A percentile compares a stretch with the other conserved stretches of the same genome.
Conservation (phyloP, 2,329 filamentous ascomycete genomes). For the Talaromyces verruculosus region DNA sequence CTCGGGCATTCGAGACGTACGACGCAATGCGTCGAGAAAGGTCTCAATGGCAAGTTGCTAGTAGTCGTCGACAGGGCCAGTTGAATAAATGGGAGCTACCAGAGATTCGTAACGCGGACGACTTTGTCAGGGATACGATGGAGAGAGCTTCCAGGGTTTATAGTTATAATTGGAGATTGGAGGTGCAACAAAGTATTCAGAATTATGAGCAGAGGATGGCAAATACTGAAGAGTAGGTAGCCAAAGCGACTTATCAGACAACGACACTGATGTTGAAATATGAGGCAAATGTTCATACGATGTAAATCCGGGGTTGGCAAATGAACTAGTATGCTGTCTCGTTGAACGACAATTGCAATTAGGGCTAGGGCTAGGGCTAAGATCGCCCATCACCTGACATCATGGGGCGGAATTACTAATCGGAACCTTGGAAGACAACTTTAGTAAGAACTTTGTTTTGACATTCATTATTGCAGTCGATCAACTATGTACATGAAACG, state of each 20-base stretch:
- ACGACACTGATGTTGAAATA: neutral
- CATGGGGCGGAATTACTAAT: conserved; percentile 6
- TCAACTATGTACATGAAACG: conserved; percentile 16
- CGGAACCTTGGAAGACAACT: neutral
- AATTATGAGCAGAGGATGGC: neutral
- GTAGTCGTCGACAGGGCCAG: conserved; percentile 31
- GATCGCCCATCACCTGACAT: conserved; percentile 1
- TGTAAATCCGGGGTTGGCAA: neutral
- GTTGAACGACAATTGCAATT: neutral
- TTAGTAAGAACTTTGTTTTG: conserved; percentile 9
- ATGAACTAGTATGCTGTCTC: neutral
- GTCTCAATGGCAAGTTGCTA: conserved; percentile 47
- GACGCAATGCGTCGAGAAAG: conserved; percentile 41
- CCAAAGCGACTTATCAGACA: neutral
- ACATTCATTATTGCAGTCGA: neutral
- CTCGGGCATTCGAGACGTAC: conserved; percentile 41
- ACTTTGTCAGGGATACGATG: neutral
- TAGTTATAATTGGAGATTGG: neutral
- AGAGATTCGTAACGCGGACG: neutral
- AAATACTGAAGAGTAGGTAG: neutral
- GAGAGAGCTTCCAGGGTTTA: conserved; percentile 1
- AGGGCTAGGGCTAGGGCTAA: conserved; percentile 1
- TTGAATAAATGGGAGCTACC: neutral
- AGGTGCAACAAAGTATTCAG: neutral
- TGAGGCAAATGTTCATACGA: neutral